Evolutionary conservation across 192 early-diverging fungal genomes (phyloP), one percentile per base, ranked within the genome.

Genomic region (Thamnidium elegans): DNA sequence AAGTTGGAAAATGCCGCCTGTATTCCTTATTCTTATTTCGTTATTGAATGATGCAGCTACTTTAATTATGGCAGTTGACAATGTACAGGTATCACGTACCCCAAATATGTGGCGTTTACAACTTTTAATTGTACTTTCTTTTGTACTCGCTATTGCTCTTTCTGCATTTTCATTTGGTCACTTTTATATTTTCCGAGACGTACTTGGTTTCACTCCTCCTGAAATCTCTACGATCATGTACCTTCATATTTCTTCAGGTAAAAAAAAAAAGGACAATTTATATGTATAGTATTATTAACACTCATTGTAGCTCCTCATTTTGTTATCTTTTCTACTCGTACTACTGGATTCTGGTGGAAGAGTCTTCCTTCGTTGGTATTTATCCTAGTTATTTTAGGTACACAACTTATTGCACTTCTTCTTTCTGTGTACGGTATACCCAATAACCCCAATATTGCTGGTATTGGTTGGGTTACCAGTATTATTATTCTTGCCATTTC

Each of bases 11-110:
- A 72, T 90, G 58, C 85, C 89, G 9, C 78, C 83, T 4, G 70
- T 67, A 9, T 70, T 89, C 11, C 74, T 90, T 53, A 83, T 90
- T 53, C 53, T 89, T 70, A 90, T 88, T 70, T 83, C 83, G 51
- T 80, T 90, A 13, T 72, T 90, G 23, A 90, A 90, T 67, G 86
- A 90, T 68, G 80, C 79, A n/a, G 83, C 83, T 0, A 84, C 83
- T 4, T 58, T 90, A 48, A 86, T 91, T 32, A 91, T 91, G 66
- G 83, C 89, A n/a, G 80, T 89, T 58, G 89, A 91, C 71, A 86
- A 89, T 64, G 85, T 88, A 30, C 55, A 67, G 21, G 81, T 89
- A 58, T 87, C 86, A 21, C 42, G 67, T 42, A 65, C 70, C 4
- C 89, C 89, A 39, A 87, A 89, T 78, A 88, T 86, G 58, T 91